Base-by-base conservation (phyloP, 768 basidiomycete genomes). In the Dacryopinax primogenitus region DNA sequence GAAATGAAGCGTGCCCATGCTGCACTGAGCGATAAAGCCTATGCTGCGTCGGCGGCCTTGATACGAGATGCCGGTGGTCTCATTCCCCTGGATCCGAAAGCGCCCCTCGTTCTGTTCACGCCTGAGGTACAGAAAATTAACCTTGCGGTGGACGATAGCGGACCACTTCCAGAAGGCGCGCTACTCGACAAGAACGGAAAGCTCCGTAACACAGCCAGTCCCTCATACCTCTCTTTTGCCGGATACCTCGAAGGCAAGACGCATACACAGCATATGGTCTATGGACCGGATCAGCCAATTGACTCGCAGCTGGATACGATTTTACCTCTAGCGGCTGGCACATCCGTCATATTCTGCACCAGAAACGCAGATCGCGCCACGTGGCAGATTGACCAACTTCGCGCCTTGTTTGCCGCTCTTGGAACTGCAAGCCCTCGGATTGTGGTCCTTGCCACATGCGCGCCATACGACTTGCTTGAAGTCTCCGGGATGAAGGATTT, bases 51-150 rank as follows among this genome's bases (percentile, higher is more conserved):
- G 32, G 79, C 79, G 28, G 77, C 82, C 1, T 73, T 85, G 23
- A 65, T 86, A 2, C 77, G 75, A 69, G 78, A 82, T 35, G 72
- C 76, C 0, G 58, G 69, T 3, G 67, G 71, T 3, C 71, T 75
- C 4, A 66, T 82, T 2, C 78, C 82, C 0, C 70, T 80, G 47
- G 63, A 70, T 16, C 34, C 65, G 26, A 72, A 71, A 36, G n/a
- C 67, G 0, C 72, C 69, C 7, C 72, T 83, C 3, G 65, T 83
- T 18, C 71, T 84, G 33, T 77, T 84, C 69, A 86, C 85, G 0
- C 86, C 86, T 0, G 73, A 72, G 47, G 76, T 78, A 76, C 81
- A 83, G 71, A 77, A 78, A n/a, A 70, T 85, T 35, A 86, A 86
- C 73, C 76, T 73, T 63, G 85, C 84, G 0, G 84, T 87, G 15